Evolutionary conservation across 345 rosid genomes (phyloP), one percentile per base, ranked within the genome.

Genomic region (Eucalyptus albens): DNA sequence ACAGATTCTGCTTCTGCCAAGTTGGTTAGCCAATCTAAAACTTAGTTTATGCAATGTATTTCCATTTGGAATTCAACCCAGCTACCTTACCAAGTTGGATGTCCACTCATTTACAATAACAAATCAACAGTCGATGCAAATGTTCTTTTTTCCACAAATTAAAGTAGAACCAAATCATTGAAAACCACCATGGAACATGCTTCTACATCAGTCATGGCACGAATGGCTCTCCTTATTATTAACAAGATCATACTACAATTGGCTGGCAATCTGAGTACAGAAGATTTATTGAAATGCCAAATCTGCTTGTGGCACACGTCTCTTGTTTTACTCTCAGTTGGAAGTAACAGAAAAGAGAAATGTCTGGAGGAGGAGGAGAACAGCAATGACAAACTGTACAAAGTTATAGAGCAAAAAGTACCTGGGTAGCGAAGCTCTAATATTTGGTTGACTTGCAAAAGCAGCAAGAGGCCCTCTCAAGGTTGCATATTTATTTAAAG

Each of bases 371-470:
- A 72, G 82, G 83, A 77, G 85, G 44, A 77, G 47, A 77, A 21
- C 85, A 77, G 47, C 27, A 72, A 72, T 22, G 15, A 21, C 29
- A 40, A 77, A 77, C 15, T 37, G 47, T 77, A 77, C 3, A 40
- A 77, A 77, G 47, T 24, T 40, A 77, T 6, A 77, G 47, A 77
- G 85, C 85, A 49, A 47, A 21, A 33, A 47, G 47, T 95, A 98
- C 99, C 97, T 95, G 77, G 97, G 95, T 86, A 96, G 89, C 60
- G 99, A 96, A 93, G 93, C 91, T 92, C 91, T 94, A 83, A 91
- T 86, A 87, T 91, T 95, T 90, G 97, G 95, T 90, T 96, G 98
- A 91, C 90, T 95, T 44, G 96, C 96, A 90, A 93, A 97, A 60
- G 94, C 93, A 62, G 97, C 92, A 87, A 98, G 93, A 44, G 99